Conservation (phyloP, 805 yeast genomes). For the Cyberlindnera subsufficiens region DNA sequence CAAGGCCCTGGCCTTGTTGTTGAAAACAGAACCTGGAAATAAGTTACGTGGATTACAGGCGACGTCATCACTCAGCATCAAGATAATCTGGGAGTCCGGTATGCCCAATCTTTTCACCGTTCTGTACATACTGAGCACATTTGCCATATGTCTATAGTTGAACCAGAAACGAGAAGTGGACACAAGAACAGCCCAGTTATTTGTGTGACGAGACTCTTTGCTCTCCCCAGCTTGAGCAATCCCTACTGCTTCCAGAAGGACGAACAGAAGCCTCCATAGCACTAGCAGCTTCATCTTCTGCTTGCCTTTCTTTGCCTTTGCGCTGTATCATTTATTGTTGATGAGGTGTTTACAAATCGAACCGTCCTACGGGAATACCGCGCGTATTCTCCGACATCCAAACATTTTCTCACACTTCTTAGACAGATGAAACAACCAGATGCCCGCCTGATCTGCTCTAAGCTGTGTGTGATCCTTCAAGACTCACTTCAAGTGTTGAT, state of each 20-base stretch:
- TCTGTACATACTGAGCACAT: constrained; percentile 87
- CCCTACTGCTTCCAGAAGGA: neutral
- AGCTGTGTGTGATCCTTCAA: too few species aligned
- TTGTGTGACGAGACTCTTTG: constrained; percentile 42
- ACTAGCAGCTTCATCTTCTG: neutral
- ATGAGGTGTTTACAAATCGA: too few species aligned
- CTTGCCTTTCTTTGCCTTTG: too few species aligned
- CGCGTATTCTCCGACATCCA: too few species aligned
- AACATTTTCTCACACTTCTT: too few species aligned
- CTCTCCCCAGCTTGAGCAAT: constrained; percentile 1
- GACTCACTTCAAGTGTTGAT: too few species aligned
- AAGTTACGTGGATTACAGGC: constrained; percentile 96
- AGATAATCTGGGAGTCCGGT: constrained; percentile 94
- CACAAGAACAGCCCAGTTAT: constrained; percentile 81
- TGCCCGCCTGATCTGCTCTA: too few species aligned
- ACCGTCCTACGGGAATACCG: too few species aligned
- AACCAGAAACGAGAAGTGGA: constrained; percentile 98
- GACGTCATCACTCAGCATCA: constrained; percentile 94
- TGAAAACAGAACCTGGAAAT: constrained; percentile 93
- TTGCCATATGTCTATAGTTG: constrained; percentile 97
- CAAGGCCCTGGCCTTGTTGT: constrained; percentile 84
- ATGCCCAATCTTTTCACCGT: constrained; percentile 95
- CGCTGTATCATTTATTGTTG: too few species aligned
- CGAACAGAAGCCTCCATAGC: neutral
- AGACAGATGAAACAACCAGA: too few species aligned